Evolutionary conservation across 2,329 filamentous ascomycete species (phyloP).

Genomic region (Rhinocladiella mackenziei): DNA sequence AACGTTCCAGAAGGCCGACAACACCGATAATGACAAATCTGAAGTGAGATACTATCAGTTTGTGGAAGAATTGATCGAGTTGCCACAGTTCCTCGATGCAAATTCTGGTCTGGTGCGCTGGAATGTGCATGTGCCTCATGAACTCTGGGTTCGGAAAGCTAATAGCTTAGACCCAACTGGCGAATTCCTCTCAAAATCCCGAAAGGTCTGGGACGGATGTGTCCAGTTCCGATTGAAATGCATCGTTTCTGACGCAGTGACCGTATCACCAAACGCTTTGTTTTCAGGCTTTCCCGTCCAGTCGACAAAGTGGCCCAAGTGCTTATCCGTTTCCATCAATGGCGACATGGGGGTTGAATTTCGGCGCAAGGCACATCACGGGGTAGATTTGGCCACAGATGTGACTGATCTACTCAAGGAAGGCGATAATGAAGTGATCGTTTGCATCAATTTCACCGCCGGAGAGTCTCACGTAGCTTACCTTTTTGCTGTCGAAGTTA

Average conservation of each 20-base stretch:
- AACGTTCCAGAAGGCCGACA: slow-evolving; percentile 36
- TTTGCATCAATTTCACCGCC: slow-evolving; percentile 46
- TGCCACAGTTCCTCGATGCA: slow-evolving; percentile 33
- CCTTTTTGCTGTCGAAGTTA: slow-evolving; percentile 65
- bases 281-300: slow-evolving; percentile 38
- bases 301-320: slow-evolving; percentile 68
- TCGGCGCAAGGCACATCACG: slow-evolving; percentile 67
- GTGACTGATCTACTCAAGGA: slow-evolving; percentile 57
- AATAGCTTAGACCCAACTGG: slow-evolving; percentile 6
- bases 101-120: slow-evolving; percentile 32
- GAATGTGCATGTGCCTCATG: slow-evolving; percentile 36
- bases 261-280: background rate
- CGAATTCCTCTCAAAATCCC: slow-evolving; percentile 29
- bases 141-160: slow-evolving; percentile 25
- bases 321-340: slow-evolving; percentile 68
- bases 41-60: slow-evolving; percentile 35
- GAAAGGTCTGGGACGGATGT: slow-evolving; percentile 49
- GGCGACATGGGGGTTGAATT: slow-evolving; percentile 46
- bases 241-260: slow-evolving; percentile 36
- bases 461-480: slow-evolving; percentile 39
- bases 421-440: slow-evolving; percentile 60
- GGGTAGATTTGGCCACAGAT: slow-evolving; percentile 71
- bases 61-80: slow-evolving; percentile 33
- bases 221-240: slow-evolving; percentile 67
- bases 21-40: slow-evolving; percentile 27